phyloP scores from a whole-genome alignment of 1,284 basidiomycete genomes.

The Lentinula novae-zelandiae region DNA sequence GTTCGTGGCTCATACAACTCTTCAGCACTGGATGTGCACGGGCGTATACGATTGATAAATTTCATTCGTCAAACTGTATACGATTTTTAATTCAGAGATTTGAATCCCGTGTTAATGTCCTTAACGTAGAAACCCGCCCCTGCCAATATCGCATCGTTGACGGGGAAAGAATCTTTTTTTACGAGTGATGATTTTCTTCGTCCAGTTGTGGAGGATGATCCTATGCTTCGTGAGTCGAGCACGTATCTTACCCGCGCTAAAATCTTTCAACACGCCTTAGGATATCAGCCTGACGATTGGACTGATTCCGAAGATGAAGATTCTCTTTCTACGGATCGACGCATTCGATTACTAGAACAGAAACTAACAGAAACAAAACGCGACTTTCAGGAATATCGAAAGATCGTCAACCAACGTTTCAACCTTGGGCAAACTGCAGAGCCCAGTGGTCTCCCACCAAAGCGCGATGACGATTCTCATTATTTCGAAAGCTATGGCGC shows the following conservation, averaged over 20 bases:
- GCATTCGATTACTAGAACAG: conserved; percentile 49
- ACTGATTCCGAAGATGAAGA: conserved; percentile 63
- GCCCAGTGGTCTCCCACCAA: background rate
- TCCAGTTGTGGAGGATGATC: conserved; percentile 81
- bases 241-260: background rate
- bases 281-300: conserved; percentile 67
- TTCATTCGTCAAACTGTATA: conserved; percentile 68
- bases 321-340: conserved; percentile 33
- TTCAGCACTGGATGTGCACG: conserved; percentile 61
- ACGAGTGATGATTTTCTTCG: conserved; percentile 73
- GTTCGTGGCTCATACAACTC: background rate
- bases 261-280: conserved; percentile 28
- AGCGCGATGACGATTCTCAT: conserved; percentile 84
- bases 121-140: conserved; percentile 47
- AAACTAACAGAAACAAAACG: conserved; percentile 50
- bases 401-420: conserved; percentile 47
- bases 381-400: conserved; percentile 58
- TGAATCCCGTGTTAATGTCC: background rate
- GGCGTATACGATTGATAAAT: conserved; percentile 78
- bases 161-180: conserved; percentile 61
- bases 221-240: conserved; percentile 71
- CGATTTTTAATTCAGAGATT: conserved; percentile 4
- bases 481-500: conserved; percentile 95
- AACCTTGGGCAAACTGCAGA: conserved; percentile 29
- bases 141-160: conserved; percentile 41